A percentile compares a stretch with the other conserved stretches of the same genome.
phyloP scores from a whole-genome alignment of 1,284 basidiomycete species.

The Heterobasidion parviporum region DNA sequence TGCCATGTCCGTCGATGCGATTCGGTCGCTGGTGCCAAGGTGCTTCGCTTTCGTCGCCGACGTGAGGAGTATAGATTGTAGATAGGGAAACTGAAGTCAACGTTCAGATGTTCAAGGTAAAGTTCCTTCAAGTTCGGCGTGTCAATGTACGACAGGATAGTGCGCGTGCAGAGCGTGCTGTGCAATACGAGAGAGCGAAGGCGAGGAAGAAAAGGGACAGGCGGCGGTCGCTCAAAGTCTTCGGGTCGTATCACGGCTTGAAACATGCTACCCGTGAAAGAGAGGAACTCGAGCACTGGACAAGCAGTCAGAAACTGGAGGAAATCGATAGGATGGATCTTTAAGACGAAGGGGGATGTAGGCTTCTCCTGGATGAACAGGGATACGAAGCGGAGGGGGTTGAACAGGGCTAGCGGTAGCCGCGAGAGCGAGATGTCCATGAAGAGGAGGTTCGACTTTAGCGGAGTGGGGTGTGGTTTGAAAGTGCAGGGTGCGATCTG shows the following conservation, averaged over 20 bases:
- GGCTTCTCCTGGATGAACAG: slow-evolving; percentile 43
- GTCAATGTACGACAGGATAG: slow-evolving; percentile 50
- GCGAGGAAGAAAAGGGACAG: slow-evolving; percentile 40
- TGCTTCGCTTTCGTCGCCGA: neutral
- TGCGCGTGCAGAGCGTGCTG: slow-evolving; percentile 52
- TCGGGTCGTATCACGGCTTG: slow-evolving; percentile 31
- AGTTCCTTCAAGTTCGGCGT: slow-evolving; percentile 50
- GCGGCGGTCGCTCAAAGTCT: slow-evolving; percentile 17
- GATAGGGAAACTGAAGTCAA: slow-evolving; percentile 38
- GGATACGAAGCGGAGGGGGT: slow-evolving; percentile 44
- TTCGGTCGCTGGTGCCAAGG: neutral
- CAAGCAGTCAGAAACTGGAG: slow-evolving; percentile 52
- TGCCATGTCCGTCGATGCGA: neutral
- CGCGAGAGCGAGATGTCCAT: slow-evolving; percentile 28
- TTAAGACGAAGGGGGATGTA: slow-evolving; percentile 17
- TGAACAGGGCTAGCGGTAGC: slow-evolving; percentile 33
- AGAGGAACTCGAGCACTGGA: slow-evolving; percentile 49
- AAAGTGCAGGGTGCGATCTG: slow-evolving; percentile 5
- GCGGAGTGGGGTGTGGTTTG: slow-evolving; percentile 8
- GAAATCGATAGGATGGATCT: slow-evolving; percentile 35
- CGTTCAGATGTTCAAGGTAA: slow-evolving; percentile 56
- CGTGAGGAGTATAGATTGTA: slow-evolving; percentile 12
- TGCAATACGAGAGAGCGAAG: slow-evolving; percentile 48
- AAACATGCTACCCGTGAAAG: slow-evolving; percentile 45
- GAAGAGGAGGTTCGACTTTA: slow-evolving; percentile 12